phyloP scores from a whole-genome alignment of 495 filamentous ascomycete genomes.

The Penicillium riverlandense region DNA sequence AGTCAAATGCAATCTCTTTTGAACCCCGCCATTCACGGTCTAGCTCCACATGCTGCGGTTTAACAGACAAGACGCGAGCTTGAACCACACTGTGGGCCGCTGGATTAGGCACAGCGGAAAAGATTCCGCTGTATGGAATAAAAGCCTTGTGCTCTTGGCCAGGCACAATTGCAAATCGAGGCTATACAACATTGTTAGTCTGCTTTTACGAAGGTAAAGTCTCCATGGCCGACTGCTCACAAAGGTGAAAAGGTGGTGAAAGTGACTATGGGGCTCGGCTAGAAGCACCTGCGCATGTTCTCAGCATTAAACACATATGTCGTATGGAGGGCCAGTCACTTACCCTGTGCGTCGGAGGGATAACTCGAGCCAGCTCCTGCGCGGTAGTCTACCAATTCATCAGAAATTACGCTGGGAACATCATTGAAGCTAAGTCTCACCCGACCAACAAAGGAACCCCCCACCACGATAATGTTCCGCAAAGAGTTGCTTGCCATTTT shows the following conservation, averaged over 20 bases:
- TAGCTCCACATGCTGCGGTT: slow-evolving; percentile 28
- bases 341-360: slow-evolving; percentile 32
- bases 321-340: neutral
- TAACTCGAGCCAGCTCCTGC: slow-evolving; percentile 27
- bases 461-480: slow-evolving; percentile 35
- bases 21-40: slow-evolving; percentile 42
- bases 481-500: slow-evolving; percentile 18
- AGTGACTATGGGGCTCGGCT: slow-evolving; percentile 45
- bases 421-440: slow-evolving; percentile 8
- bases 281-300: slow-evolving; percentile 30
- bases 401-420: neutral
- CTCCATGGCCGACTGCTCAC: slow-evolving; percentile 19
- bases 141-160: slow-evolving; percentile 50
- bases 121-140: slow-evolving; percentile 41
- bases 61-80: slow-evolving; percentile 36
- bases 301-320: neutral
- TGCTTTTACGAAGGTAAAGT: neutral
- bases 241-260: slow-evolving; percentile 48
- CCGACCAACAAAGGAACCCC: slow-evolving; percentile 36
- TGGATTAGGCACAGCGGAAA: slow-evolving; percentile 22
- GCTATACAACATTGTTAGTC: slow-evolving; percentile 17
- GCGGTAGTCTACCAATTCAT: slow-evolving; percentile 21
- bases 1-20: slow-evolving; percentile 37
- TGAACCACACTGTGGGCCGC: slow-evolving; percentile 30
- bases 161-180: slow-evolving; percentile 42